Evolutionary conservation across 148 eudicot genomes (phyloP).

Genomic region (Rhododendron henanense): DNA sequence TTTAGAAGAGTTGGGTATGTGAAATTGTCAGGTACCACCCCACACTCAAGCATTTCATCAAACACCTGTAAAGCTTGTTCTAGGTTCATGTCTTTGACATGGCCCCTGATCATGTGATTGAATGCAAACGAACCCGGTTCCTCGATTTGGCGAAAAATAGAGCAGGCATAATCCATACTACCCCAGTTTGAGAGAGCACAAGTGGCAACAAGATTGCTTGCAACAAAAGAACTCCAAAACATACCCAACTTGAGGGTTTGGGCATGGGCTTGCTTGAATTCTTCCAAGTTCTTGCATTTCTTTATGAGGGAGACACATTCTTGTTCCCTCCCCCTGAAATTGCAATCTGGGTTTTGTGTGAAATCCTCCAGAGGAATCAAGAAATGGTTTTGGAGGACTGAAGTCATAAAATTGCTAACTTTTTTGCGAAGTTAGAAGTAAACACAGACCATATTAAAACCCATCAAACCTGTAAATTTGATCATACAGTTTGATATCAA

Average conservation of each 20-base stretch:
- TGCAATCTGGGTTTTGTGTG: slow-evolving; percentile 20
- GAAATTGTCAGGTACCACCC: slow-evolving; percentile 39
- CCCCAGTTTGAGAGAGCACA: slow-evolving; percentile 53
- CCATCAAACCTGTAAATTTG: background rate
- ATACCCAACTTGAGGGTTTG: slow-evolving; percentile 35
- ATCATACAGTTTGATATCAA: background rate
- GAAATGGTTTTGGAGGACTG: slow-evolving; percentile 20
- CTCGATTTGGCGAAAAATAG: slow-evolving; percentile 35
- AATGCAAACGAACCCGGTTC: slow-evolving; percentile 42
- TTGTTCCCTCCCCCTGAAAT: slow-evolving; percentile 24
- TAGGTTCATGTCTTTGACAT: slow-evolving; percentile 30
- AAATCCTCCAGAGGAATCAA: slow-evolving; percentile 22
- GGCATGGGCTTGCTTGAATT: slow-evolving; percentile 52
- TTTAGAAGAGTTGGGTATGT: slow-evolving; percentile 48
- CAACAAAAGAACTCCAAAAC: slow-evolving; percentile 36
- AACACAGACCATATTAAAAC: slow-evolving; percentile 1
- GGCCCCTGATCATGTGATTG: slow-evolving; percentile 47
- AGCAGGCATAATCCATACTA: slow-evolving; percentile 44
- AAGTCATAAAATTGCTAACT: slow-evolving; percentile 8
- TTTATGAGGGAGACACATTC: slow-evolving; percentile 43
- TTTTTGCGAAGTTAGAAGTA: slow-evolving; percentile 3
- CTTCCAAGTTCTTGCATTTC: slow-evolving; percentile 40
- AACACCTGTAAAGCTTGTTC: slow-evolving; percentile 25
- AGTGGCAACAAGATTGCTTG: slow-evolving; percentile 37
- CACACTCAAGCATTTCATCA: slow-evolving; percentile 37